Conservation (phyloP, 179 eudicot species). For the Camellia oleifera region DNA sequence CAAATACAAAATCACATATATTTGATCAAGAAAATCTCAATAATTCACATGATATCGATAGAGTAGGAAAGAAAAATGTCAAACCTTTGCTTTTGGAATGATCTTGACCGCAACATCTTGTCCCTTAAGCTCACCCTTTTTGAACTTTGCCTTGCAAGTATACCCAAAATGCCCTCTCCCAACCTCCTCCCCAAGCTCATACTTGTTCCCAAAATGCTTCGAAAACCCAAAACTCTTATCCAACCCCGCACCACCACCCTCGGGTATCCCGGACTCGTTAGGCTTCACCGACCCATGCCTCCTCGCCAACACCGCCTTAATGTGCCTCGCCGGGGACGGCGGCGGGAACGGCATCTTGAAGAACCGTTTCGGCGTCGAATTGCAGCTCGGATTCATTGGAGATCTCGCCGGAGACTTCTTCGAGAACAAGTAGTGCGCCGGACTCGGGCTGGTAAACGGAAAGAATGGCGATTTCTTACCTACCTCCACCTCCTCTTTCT, state of each 20-base stretch:
- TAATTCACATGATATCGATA: neutral
- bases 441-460: constrained; percentile 61
- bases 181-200: constrained; percentile 80
- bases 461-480: constrained; percentile 51
- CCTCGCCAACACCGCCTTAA: constrained; percentile 56
- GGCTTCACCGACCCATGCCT: constrained; percentile 72
- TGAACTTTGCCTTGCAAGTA: constrained; percentile 65
- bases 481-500: constrained; percentile 12
- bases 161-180: constrained; percentile 96
- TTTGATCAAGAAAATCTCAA: neutral
- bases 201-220: constrained; percentile 36
- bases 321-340: constrained; percentile 86
- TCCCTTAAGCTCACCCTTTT: constrained; percentile 72
- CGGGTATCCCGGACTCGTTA: constrained; percentile 30
- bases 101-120: constrained; percentile 77
- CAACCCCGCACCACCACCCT: constrained; percentile 32
- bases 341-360: constrained; percentile 71
- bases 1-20: constrained; percentile 1
- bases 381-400: constrained; percentile 34
- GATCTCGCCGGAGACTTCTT: constrained; percentile 44
- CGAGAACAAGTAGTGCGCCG: constrained; percentile 54
- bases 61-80: neutral
- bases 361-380: constrained; percentile 55
- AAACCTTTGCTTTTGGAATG: constrained; percentile 77
- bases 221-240: constrained; percentile 48